Base-by-base conservation (phyloP, 768 basidiomycete species). In the Pleurotus sapidus region DNA sequence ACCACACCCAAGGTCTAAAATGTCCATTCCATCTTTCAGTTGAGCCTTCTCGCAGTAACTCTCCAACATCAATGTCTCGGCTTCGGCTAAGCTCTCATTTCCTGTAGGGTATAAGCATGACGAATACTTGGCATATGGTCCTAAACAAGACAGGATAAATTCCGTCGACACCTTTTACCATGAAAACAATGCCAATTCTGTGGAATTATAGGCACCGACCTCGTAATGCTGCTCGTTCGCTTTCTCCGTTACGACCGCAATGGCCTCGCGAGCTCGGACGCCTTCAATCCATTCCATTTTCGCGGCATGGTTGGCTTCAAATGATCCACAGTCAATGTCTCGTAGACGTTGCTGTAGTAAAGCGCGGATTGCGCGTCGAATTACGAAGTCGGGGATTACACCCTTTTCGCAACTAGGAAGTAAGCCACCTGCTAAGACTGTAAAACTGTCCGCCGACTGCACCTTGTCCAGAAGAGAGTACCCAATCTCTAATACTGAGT, bases 181-280 rank as follows among this genome's bases (percentile, higher is more conserved):
- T n/a, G 18, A 49, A 18, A 6, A 11, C 18, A 42, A 40, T 20
- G 45, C 37, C 18, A 46, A 11, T 4, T 34, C 30, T 1, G 30
- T 9, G 30, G 8, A 34, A 34, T 34, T 34, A 34, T 34, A 34
- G 38, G 25, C 11, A 67, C 68, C 61, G 57, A 86, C 87, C 74
- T 89, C 87, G 67, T 89, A 89, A 63, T 89, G 87, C 67, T 89
- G 88, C 64, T 89, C 84, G 60, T 90, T 89, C 17, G 87, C 88
- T 64, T 85, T 86, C 39, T 83, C 78, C 0, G 86, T 79, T 9
- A 81, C 75, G 58, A 82, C 84, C 3, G 87, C 86, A 58, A 88
- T 88, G 25, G 73, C 77, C 3, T 61, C 64, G 14, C 82, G 70
- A 0, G 74, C 70, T 18, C 79, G 77, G 23, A 87, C 80, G 15